Percentiles rank a stretch among this genome's conserved stretches.
Conservation (phyloP, 2,329 filamentous ascomycete species). For the Botrytis tulipae region DNA sequence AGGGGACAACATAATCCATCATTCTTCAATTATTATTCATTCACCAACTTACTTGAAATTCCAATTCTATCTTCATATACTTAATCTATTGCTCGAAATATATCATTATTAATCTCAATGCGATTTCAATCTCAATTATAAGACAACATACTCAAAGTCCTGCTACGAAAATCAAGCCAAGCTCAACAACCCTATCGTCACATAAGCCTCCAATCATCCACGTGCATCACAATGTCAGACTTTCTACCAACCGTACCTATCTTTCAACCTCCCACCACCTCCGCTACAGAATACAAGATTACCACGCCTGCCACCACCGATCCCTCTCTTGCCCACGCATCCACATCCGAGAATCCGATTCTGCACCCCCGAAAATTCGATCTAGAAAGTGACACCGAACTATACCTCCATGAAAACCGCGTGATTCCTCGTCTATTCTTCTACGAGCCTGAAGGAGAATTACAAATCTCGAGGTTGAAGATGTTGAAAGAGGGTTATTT, state of each 20-base stretch:
- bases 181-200: neutral
- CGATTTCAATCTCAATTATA: neutral
- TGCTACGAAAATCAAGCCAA: neutral
- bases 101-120: neutral
- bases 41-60: neutral
- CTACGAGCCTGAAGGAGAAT: neutral
- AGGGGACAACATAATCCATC: neutral
- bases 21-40: neutral
- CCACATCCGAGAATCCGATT: neutral
- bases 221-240: neutral
- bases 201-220: neutral
- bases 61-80: neutral
- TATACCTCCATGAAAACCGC: conserved; percentile 16
- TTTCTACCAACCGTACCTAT: conserved; percentile 5
- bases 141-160: neutral
- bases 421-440: conserved; percentile 2
- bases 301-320: neutral
- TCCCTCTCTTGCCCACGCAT: neutral
- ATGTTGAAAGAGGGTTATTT: conserved; percentile 3
- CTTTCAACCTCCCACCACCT: neutral
- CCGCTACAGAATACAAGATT: neutral
- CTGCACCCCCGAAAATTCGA: conserved; percentile 18
- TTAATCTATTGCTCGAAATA: neutral
- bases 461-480: conserved; percentile 14
- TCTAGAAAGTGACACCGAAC: conserved; percentile 15